These are phyloP conservation scores for Penicillium bialowiezense DNA, from an alignment of 495 filamentous ascomycete genomes.

Conservation along the genomic window DNA sequence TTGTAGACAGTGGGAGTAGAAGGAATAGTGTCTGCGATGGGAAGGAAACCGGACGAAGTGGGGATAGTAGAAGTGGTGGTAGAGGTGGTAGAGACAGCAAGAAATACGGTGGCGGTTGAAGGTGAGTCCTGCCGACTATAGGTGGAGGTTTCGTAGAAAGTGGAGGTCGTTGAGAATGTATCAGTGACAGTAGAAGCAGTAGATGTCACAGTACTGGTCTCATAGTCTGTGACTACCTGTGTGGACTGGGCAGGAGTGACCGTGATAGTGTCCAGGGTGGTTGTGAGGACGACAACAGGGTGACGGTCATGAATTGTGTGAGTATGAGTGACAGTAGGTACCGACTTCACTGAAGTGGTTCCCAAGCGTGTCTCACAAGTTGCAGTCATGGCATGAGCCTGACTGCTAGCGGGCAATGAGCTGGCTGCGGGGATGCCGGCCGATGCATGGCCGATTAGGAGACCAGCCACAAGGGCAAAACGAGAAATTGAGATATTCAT, in stretches of 20 bases:
- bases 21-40: constrained; percentile 4
- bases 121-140: not conserved
- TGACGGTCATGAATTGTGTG: not conserved
- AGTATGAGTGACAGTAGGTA: constrained; percentile 5
- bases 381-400: not conserved
- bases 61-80: constrained; percentile 4
- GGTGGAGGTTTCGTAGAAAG: constrained; percentile 2
- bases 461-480: not conserved
- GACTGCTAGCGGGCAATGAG: not conserved
- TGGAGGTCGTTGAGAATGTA: constrained; percentile 7
- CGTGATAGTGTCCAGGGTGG: constrained; percentile 1
- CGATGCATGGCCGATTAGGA: not conserved
- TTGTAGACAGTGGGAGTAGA: not conserved
- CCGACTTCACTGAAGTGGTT: not conserved
- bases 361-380: not conserved
- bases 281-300: constrained; percentile 4
- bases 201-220: constrained; percentile 1
- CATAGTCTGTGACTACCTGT: constrained; percentile 3
- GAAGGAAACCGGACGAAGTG: not conserved
- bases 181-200: constrained; percentile 3
- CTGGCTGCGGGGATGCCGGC: not conserved
- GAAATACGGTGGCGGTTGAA: not conserved
- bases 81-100: not conserved
- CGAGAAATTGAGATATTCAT: not conserved
- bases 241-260: constrained; percentile 1